These are phyloP conservation scores for Neonectria sp. DNA, from an alignment of 2,329 filamentous ascomycete species.

Conservation along the genomic window DNA sequence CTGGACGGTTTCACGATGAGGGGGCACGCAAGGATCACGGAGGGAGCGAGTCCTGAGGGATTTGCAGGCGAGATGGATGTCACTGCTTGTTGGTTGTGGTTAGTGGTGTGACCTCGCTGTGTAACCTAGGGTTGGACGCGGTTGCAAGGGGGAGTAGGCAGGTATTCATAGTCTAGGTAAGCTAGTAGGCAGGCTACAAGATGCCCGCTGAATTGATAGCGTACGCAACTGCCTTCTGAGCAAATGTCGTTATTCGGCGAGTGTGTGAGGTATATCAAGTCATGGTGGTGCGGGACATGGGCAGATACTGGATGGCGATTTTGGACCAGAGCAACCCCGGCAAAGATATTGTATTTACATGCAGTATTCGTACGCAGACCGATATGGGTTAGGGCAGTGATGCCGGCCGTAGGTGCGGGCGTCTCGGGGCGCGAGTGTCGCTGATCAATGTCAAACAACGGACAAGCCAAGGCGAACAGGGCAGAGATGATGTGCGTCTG, in stretches of 20 bases:
- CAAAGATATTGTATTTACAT: neutral
- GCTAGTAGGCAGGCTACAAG: neutral
- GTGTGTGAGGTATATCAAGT: constrained; percentile 15
- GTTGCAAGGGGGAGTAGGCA: constrained; percentile 9
- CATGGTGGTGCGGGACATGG: constrained; percentile 11
- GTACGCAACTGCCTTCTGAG: constrained; percentile 9
- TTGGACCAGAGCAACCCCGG: constrained; percentile 1
- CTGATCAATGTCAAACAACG: constrained; percentile 29
- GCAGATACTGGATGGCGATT: constrained; percentile 11
- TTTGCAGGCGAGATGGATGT: constrained; percentile 30
- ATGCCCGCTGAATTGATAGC: constrained; percentile 6
- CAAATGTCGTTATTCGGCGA: neutral
- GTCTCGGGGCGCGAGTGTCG: constrained; percentile 12
- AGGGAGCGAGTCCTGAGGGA: constrained; percentile 33
- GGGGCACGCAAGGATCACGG: constrained; percentile 30
- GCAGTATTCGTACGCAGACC: neutral
- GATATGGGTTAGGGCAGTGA: constrained; percentile 11
- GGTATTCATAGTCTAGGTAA: neutral
- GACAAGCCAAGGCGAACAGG: constrained; percentile 7
- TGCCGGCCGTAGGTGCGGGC: constrained; percentile 7
- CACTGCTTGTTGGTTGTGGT: constrained; percentile 30
- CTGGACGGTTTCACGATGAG: constrained; percentile 39
- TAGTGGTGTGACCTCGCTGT: constrained; percentile 31
- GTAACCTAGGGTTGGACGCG: constrained; percentile 12
- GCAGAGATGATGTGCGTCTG: constrained; percentile 24